Base-by-base conservation (phyloP, 192 early-diverging fungal genomes). In the Coemansia sp. region DNA sequence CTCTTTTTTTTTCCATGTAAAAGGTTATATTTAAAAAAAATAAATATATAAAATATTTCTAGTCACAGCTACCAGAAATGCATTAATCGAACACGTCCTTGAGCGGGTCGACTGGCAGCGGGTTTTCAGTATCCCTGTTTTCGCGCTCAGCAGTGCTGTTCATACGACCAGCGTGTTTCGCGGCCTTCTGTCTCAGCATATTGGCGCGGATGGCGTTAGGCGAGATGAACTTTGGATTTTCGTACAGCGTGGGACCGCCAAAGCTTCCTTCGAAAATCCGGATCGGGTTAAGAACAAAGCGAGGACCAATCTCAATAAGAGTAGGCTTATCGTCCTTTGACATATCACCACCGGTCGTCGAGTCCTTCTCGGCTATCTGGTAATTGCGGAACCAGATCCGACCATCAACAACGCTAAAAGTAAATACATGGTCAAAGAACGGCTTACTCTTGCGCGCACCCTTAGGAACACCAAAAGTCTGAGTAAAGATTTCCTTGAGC, bases 301-400 rank as follows among this genome's bases (percentile, higher is more conserved):
- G 89, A 20, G 97, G 97, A 25, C 97, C 97, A 60, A 99, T 96
- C 76, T 99, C 97, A 14, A 96, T 88, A 32, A 99, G 73, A 5
- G 91, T 86, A 14, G 92, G 86, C 60, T 93, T 92, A 3, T 83
- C 83, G 55, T 85, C 86, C 63, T 89, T 88, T 18, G 57, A 54
- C 64, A 83, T 74, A 59, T 72, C 80, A 57, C 73, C 85, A 14
- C 75, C 85, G 50, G 85, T 89, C 71, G 84, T 85, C 65, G 84
- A 57, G 63, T 77, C 69, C 66, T 83, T 67, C 70, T 96, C 94
- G 34, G 90, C 78, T 68, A 95, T 89, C 83, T 99, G 96, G 76
- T 89, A 99, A 77, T 99, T 99, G 68, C 97, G 85, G 84, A 97
- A 94, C 93, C 93, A 99, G 42, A 99, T 89, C 57, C 90, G 85